A percentile compares a stretch with the other conserved stretches of the same genome.
These are phyloP conservation scores for Ophiocordyceps polyrhachis-furcata DNA, from an alignment of 2,329 filamentous ascomycete species.

Conservation along the genomic window DNA sequence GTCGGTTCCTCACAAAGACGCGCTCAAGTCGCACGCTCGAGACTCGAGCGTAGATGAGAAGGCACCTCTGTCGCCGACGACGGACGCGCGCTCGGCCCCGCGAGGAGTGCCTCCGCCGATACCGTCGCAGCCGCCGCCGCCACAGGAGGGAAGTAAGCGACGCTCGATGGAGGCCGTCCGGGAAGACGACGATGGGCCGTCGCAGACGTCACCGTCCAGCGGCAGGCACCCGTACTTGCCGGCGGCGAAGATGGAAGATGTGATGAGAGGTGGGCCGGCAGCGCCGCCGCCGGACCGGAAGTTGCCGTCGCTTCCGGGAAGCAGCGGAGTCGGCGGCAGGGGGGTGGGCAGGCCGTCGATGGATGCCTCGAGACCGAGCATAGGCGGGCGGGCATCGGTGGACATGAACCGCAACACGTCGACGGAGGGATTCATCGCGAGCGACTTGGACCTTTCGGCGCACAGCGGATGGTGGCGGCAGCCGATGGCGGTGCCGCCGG, in stretches of 20 bases:
- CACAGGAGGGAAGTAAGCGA: conserved; percentile 27
- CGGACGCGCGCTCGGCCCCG: conserved; percentile 29
- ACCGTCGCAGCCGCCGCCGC: conserved; percentile 36
- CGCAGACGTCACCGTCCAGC: background rate
- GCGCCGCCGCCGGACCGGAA: conserved; percentile 27
- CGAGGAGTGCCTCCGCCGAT: conserved; percentile 46
- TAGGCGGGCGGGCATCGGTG: conserved; percentile 41
- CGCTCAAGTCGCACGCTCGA: conserved; percentile 61
- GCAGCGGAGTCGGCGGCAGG: conserved; percentile 10
- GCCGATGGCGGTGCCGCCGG: conserved; percentile 59
- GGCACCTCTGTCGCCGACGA: conserved; percentile 35
- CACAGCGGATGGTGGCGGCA: conserved; percentile 77
- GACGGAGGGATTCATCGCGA: conserved; percentile 70
- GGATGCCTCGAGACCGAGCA: conserved; percentile 18
- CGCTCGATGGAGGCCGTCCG: conserved; percentile 49
- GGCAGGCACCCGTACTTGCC: background rate
- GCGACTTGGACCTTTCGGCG: conserved; percentile 62
- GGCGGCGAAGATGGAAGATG: conserved; percentile 23
- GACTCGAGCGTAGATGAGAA: conserved; percentile 61
- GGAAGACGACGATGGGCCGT: background rate
- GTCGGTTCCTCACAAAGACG: conserved; percentile 86
- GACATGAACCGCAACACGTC: conserved; percentile 60
- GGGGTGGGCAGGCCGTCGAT: conserved; percentile 14
- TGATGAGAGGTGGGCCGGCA: conserved; percentile 13
- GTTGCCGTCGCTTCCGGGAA: conserved; percentile 14